Evolutionary conservation across 345 rosid genomes (phyloP).

Genomic region (Sonneratia alba): DNA sequence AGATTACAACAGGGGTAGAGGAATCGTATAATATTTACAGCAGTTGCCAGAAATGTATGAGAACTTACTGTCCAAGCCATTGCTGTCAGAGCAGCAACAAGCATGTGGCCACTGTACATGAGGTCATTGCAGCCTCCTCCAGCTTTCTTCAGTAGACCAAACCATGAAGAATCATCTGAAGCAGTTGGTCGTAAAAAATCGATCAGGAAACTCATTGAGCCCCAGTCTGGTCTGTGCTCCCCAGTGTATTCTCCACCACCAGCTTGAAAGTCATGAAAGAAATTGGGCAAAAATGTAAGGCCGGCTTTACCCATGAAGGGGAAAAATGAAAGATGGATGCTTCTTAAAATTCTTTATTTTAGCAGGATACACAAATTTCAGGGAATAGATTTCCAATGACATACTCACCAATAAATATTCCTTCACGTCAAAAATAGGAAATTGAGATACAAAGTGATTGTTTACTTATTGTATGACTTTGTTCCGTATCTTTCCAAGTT

Average conservation of each 20-base stretch:
- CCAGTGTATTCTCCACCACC: slow-evolving; percentile 26
- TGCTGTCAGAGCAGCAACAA: slow-evolving; percentile 85
- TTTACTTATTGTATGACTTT: background rate
- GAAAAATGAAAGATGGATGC: background rate
- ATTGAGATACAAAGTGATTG: background rate
- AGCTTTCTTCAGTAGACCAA: slow-evolving; percentile 64
- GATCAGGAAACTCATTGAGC: slow-evolving; percentile 64
- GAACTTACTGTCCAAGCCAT: slow-evolving; percentile 92
- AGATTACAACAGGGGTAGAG: background rate
- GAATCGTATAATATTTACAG: background rate
- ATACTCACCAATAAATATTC: background rate
- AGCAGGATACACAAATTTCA: background rate
- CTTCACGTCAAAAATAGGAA: background rate
- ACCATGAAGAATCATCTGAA: slow-evolving; percentile 69
- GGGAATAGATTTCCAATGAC: background rate
- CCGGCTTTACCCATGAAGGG: background rate
- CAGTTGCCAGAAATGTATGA: background rate
- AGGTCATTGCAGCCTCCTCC: slow-evolving; percentile 99
- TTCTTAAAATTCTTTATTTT: background rate
- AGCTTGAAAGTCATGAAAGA: slow-evolving; percentile 30
- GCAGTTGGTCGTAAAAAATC: slow-evolving; percentile 76
- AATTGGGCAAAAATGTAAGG: background rate
- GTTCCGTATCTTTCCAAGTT: background rate
- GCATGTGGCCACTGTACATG: slow-evolving; percentile 92
- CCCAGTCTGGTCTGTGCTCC: slow-evolving; percentile 78